phyloP scores from a whole-genome alignment of 164 flowering plant genomes.

The grape (Vitis vinifera) region ASM3070453v1 NC_081816.1:7564501-7565000 shows the following conservation, averaged over 20 bases:
- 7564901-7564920: slow-evolving; percentile 69
- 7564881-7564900: slow-evolving; percentile 33
- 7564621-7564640: slow-evolving; percentile 17
- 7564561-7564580: slow-evolving; percentile 49
- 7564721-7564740: slow-evolving; percentile 37
- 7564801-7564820: neutral
- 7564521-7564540: slow-evolving; percentile 46
- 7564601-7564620: slow-evolving; percentile 13
- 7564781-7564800: slow-evolving; percentile 35
- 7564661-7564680: slow-evolving; percentile 40
- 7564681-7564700: slow-evolving; percentile 48
- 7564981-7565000: slow-evolving; percentile 50
- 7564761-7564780: slow-evolving; percentile 34
- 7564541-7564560: slow-evolving; percentile 26
- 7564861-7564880: neutral
- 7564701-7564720: slow-evolving; percentile 38
- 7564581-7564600: slow-evolving; percentile 39
- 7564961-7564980: slow-evolving; percentile 61
- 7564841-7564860: no score
- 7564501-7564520: slow-evolving; percentile 45
- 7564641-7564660: slow-evolving; percentile 40
- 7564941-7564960: slow-evolving; percentile 48
- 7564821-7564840: neutral
- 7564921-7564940: slow-evolving; percentile 56
- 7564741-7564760: slow-evolving; percentile 38